Evolutionary conservation across 1,139 yeast species (phyloP).

Genomic region (Sugiyamaella novakii): DNA sequence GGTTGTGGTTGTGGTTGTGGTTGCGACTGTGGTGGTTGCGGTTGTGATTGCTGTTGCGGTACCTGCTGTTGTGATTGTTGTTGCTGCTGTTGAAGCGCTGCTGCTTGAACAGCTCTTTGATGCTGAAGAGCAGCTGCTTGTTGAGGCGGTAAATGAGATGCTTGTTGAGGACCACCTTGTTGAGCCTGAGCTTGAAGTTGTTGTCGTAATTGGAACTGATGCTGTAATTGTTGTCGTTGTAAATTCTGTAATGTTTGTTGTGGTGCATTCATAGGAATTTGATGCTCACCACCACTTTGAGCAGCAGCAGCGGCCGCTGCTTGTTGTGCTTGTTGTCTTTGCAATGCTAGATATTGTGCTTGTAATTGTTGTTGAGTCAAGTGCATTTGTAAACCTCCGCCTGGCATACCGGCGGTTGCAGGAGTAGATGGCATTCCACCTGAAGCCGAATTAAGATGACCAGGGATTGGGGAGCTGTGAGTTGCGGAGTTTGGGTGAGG

Average conservation of each 20-base stretch:
- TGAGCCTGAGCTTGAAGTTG: slow-evolving; percentile 25
- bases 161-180: slow-evolving; percentile 1
- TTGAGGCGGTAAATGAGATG: slow-evolving; percentile 1
- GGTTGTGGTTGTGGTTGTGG: slow-evolving; percentile 20
- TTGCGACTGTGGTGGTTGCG: slow-evolving; percentile 24
- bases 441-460: slow-evolving; percentile 10
- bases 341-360: slow-evolving; percentile 20
- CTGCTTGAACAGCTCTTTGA: slow-evolving; percentile 26
- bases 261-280: slow-evolving; percentile 20
- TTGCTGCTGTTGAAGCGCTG: slow-evolving; percentile 26
- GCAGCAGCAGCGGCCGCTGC: slow-evolving; percentile 15
- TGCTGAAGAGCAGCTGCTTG: slow-evolving; percentile 21
- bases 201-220: slow-evolving; percentile 20
- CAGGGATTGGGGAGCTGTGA: slow-evolving; percentile 20
- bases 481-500: slow-evolving; percentile 18
- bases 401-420: slow-evolving; percentile 2
- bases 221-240: slow-evolving; percentile 26
- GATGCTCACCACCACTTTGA: slow-evolving; percentile 10
- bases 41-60: slow-evolving; percentile 25
- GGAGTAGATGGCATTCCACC: slow-evolving; percentile 5
- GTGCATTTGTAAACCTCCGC: slow-evolving; percentile 10
- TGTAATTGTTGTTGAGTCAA: slow-evolving; percentile 22
- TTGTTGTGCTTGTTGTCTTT: slow-evolving; percentile 22
- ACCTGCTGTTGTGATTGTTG: slow-evolving; percentile 23
- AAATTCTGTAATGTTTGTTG: slow-evolving; percentile 21